These are phyloP conservation scores for Leccinum subgranulosum DNA, from an alignment of 768 basidiomycete genomes.

Conservation along the genomic window DNA sequence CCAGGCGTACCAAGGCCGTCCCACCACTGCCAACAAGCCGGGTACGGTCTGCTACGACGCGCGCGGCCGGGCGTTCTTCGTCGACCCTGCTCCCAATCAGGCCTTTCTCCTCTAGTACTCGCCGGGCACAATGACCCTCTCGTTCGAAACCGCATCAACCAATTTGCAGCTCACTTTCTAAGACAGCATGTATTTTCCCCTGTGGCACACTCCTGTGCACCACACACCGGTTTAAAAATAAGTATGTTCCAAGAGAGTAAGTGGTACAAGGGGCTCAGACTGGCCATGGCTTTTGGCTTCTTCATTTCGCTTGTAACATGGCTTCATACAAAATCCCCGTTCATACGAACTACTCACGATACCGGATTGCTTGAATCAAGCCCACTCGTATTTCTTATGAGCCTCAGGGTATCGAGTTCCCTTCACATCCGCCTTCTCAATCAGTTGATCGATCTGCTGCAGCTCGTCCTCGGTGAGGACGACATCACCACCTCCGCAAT, in stretches of 20 bases:
- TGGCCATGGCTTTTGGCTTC: neutral
- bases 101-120: neutral
- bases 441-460: constrained; percentile 36
- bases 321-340: neutral
- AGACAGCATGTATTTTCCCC: no score
- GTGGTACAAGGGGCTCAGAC: neutral
- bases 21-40: neutral
- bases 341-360: neutral
- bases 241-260: no score
- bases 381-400: constrained; percentile 30
- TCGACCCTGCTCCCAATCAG: neutral
- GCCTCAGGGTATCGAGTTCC: constrained; percentile 39
- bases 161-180: no score
- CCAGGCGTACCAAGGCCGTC: no score
- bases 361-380: neutral
- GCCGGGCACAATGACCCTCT: no score
- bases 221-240: no score
- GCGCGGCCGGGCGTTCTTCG: neutral
- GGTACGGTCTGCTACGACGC: neutral
- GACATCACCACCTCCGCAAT: constrained; percentile 42
- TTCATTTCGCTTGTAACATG: neutral
- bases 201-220: no score
- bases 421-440: constrained; percentile 35
- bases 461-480: constrained; percentile 39
- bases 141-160: no score